Conservation (phyloP, 306 rosid species). For the Herpetospermum pedunculosum region DNA sequence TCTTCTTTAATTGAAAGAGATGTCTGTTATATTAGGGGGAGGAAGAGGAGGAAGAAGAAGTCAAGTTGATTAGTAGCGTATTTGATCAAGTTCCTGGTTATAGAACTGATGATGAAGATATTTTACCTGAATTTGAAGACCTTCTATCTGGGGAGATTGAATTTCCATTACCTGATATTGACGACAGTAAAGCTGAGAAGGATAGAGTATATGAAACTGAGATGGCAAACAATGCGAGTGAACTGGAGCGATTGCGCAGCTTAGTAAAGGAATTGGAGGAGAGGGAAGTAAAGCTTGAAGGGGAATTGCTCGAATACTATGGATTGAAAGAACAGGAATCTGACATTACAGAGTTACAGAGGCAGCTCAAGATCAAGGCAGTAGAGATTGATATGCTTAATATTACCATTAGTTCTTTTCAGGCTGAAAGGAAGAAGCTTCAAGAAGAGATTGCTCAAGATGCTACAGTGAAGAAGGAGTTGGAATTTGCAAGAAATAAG, state of each 20-base stretch:
- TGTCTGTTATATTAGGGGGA: conserved; percentile 21
- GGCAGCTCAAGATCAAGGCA: conserved; percentile 78
- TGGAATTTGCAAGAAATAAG: conserved; percentile 77
- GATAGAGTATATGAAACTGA: conserved; percentile 54
- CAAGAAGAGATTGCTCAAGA: conserved; percentile 65
- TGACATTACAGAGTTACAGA: conserved; percentile 59
- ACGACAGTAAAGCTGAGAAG: conserved; percentile 28
- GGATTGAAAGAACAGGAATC: conserved; percentile 96
- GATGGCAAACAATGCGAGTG: conserved; percentile 74
- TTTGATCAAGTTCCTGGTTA: conserved; percentile 41
- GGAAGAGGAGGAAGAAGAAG: conserved; percentile 76
- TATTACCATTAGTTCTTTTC: conserved; percentile 72
- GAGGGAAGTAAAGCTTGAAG: conserved; percentile 95
- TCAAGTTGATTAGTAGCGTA: conserved; percentile 72
- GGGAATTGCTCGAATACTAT: conserved; percentile 90
- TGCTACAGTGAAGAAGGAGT: conserved; percentile 56
- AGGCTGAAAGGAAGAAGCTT: conserved; percentile 83
- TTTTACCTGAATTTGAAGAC: conserved; percentile 77
- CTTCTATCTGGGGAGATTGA: conserved; percentile 93
- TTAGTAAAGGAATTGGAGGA: conserved; percentile 89
- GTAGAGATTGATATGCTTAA: conserved; percentile 82
- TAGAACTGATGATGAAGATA: conserved; percentile 40
- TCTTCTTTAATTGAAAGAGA: conserved; percentile 16
- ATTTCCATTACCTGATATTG: conserved; percentile 32
- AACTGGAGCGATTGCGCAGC: conserved; percentile 48